Conservation (phyloP, 768 basidiomycete species). For the Tricholoma sp. region DNA sequence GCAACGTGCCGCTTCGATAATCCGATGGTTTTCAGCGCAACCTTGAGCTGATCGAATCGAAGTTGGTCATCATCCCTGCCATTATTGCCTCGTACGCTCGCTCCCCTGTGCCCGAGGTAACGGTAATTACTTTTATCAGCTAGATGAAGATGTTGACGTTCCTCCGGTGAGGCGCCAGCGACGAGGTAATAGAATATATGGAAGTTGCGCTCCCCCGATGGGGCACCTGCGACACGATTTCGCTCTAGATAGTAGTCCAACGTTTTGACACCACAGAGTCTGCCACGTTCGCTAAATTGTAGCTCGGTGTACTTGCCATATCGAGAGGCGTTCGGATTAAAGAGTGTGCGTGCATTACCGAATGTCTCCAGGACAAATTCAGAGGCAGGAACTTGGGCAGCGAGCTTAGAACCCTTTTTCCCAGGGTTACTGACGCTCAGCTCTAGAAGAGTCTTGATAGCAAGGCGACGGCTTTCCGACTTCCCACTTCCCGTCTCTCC, state of each 20-base stretch:
- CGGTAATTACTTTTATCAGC: conserved; percentile 78
- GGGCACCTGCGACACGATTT: conserved; percentile 81
- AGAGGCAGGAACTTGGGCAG: conserved; percentile 80
- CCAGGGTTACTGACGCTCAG: conserved; percentile 83
- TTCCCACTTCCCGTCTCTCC: conserved; percentile 94
- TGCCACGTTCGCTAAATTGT: conserved; percentile 90
- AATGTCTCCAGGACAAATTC: conserved; percentile 96
- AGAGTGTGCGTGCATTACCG: conserved; percentile 86
- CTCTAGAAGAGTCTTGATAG: conserved; percentile 90
- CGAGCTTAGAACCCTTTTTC: conserved; percentile 92
- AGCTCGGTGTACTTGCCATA: conserved; percentile 98
- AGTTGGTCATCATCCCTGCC: conserved; percentile 76
- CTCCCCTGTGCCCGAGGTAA: conserved; percentile 73
- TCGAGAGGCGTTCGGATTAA: conserved; percentile 93
- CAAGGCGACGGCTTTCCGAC: conserved; percentile 84
- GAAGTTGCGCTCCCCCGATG: conserved; percentile 93
- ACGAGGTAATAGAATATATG: conserved; percentile 98
- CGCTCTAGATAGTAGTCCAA: conserved; percentile 96
- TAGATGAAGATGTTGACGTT: conserved; percentile 83
- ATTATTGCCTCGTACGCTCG: conserved; percentile 36
- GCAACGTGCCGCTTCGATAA: conserved; percentile 94
- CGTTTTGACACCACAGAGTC: conserved; percentile 86
- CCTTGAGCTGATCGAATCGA: conserved; percentile 90
- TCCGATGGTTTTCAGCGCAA: conserved; percentile 89
- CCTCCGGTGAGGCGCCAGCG: conserved; percentile 84